A percentile compares a stretch with the other conserved stretches of the same genome.
These are phyloP conservation scores for Jamesozyma lodderae DNA, from an alignment of 805 yeast genomes.

Conservation along the genomic window DNA sequence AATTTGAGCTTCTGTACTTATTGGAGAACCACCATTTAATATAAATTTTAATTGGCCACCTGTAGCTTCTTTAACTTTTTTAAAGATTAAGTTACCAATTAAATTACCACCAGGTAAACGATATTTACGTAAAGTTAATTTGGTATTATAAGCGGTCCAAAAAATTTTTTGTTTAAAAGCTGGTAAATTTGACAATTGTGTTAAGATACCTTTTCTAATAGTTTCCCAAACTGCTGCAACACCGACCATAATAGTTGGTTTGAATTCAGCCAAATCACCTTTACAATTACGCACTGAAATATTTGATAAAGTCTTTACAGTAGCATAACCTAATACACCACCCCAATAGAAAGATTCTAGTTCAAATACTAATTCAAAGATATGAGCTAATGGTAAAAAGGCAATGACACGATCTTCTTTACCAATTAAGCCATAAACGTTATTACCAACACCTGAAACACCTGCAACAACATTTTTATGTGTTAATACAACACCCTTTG, in stretches of 20 bases:
- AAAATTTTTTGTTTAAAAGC: conserved; percentile 66
- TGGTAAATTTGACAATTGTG: conserved; percentile 62
- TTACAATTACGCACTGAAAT: conserved; percentile 72
- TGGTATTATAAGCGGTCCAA: conserved; percentile 81
- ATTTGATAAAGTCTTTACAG: conserved; percentile 82
- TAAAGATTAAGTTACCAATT: conserved; percentile 66
- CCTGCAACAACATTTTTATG: conserved; percentile 71
- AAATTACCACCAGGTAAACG: conserved; percentile 63
- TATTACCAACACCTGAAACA: conserved; percentile 67
- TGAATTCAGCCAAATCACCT: conserved; percentile 80
- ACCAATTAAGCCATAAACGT: conserved; percentile 47
- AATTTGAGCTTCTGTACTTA: conserved; percentile 74
- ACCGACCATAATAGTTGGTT: conserved; percentile 94
- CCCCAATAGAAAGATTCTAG: conserved; percentile 81
- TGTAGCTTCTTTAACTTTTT: conserved; percentile 85
- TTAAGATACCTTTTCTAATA: conserved; percentile 82
- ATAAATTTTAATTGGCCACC: conserved; percentile 75
- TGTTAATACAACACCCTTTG: conserved; percentile 65
- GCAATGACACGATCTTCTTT: conserved; percentile 67
- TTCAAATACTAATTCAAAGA: conserved; percentile 87
- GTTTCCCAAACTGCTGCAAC: conserved; percentile 98
- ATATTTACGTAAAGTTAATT: conserved; percentile 49
- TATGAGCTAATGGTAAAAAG: conserved; percentile 92
- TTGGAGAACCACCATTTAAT: conserved; percentile 89
- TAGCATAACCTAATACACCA: conserved; percentile 78